phyloP scores from a whole-genome alignment of 345 rosid species.

The Salix udensis region DNA sequence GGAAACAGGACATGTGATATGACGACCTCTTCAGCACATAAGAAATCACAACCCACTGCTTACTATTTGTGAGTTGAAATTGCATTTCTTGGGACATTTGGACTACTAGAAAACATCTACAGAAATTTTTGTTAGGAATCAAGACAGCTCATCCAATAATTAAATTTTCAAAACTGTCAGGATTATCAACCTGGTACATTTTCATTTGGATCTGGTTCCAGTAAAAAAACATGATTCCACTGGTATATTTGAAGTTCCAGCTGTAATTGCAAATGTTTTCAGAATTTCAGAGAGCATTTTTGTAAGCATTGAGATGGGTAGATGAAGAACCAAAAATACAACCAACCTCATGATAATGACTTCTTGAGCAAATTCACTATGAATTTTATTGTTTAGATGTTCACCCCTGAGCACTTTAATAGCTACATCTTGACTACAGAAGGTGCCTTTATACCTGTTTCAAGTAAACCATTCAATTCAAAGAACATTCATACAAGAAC shows the following conservation, averaged over 20 bases:
- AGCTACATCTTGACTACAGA: constrained; percentile 36
- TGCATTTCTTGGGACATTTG: neutral
- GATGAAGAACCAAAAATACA: neutral
- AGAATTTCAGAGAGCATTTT: neutral
- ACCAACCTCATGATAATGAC: constrained; percentile 42
- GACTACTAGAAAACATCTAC: neutral
- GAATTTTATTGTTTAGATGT: constrained; percentile 25
- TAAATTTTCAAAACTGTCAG: neutral
- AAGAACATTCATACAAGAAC: neutral
- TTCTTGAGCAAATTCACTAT: constrained; percentile 43
- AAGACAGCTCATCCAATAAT: neutral
- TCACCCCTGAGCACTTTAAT: constrained; percentile 37
- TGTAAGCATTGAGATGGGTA: neutral
- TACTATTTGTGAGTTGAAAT: neutral
- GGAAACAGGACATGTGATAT: no score
- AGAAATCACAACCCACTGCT: neutral
- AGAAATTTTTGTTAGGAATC: neutral
- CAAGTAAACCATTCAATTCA: constrained; percentile 7
- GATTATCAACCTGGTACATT: neutral
- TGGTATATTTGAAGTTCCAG: neutral
- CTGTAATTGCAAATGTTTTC: neutral
- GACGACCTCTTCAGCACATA: neutral
- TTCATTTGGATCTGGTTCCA: neutral
- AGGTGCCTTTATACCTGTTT: constrained; percentile 33
- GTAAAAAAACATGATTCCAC: neutral